Evolutionary conservation across 805 yeast genomes (phyloP).

Genomic region (Cyberlindnera subsufficiens): DNA sequence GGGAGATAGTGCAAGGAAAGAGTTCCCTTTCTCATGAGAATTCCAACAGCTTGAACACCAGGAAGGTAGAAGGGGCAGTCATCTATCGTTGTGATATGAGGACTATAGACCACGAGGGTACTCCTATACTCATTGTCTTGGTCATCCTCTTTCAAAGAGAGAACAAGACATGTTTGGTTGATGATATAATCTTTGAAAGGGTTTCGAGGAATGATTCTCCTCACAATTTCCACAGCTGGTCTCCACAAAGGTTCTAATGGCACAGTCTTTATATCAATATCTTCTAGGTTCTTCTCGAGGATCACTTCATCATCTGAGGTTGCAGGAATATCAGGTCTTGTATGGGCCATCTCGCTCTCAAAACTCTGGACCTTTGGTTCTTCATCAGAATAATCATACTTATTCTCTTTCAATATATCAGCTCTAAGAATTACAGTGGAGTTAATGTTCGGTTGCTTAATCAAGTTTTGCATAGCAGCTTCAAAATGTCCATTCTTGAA

Average conservation of each 20-base stretch:
- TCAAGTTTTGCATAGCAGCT: slow-evolving; percentile 72
- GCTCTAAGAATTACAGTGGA: slow-evolving; percentile 89
- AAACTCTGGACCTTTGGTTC: slow-evolving; percentile 20
- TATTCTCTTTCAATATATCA: slow-evolving; percentile 58
- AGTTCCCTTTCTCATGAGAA: slow-evolving; percentile 38
- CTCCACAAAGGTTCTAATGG: slow-evolving; percentile 22
- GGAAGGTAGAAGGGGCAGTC: slow-evolving; percentile 90
- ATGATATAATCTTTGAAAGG: slow-evolving; percentile 79
- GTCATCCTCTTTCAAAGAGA: slow-evolving; percentile 26
- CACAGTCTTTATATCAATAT: slow-evolving; percentile 32
- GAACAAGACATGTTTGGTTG: slow-evolving; percentile 74
- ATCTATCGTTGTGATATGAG: slow-evolving; percentile 56
- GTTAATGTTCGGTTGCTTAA: slow-evolving; percentile 82
- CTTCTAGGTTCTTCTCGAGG: slow-evolving; percentile 32
- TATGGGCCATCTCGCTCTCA: slow-evolving; percentile 21
- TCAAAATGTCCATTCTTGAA: slow-evolving; percentile 56
- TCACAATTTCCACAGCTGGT: slow-evolving; percentile 51
- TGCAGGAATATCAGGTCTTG: slow-evolving; percentile 29
- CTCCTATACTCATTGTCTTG: slow-evolving; percentile 26
- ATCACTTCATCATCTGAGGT: slow-evolving; percentile 18
- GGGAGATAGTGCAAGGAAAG: slow-evolving; percentile 77
- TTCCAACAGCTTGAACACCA: slow-evolving; percentile 71
- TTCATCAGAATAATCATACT: slow-evolving; percentile 29
- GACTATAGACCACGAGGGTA: slow-evolving; percentile 64
- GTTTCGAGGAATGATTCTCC: slow-evolving; percentile 87